A percentile compares a stretch with the other conserved stretches of the same genome.
Conservation (phyloP, 306 rosid species). For the Cyclanthera cordifolia region DNA sequence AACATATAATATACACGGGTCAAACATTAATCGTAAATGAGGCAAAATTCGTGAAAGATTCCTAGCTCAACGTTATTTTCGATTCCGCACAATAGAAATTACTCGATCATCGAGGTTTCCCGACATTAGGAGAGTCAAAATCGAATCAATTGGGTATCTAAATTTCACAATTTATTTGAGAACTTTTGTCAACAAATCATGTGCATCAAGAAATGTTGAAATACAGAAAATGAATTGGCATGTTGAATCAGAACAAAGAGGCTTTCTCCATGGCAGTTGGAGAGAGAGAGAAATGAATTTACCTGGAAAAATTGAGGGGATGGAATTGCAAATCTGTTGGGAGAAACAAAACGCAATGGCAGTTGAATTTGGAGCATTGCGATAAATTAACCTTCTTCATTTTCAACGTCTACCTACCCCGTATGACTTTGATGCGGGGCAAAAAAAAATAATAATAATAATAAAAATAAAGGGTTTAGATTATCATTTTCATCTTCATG, state of each 20-base stretch:
- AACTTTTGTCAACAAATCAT: neutral
- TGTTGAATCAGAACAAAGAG: neutral
- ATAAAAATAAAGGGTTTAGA: too few relatives aligned
- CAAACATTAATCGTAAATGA: neutral
- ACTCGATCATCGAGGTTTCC: neutral
- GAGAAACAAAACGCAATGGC: conserved; percentile 3
- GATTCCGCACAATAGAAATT: neutral
- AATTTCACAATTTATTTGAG: neutral
- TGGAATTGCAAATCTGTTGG: neutral
- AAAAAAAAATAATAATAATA: neutral
- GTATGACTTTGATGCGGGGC: neutral
- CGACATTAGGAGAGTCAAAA: neutral
- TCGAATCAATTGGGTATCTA: neutral
- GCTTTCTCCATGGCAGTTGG: neutral
- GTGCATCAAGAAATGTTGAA: neutral
- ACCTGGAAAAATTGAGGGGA: neutral
- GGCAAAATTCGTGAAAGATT: neutral
- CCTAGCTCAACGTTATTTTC: neutral
- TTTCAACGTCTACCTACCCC: conserved; percentile 7
- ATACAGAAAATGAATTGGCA: neutral
- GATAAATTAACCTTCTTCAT: conserved; percentile 5
- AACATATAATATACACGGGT: neutral
- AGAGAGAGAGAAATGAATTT: neutral
- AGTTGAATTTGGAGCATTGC: conserved; percentile 5
- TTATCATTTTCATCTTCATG: too few relatives aligned